These are phyloP conservation scores for Nosema muscidifuracis DNA, from an alignment of 371 early-diverging fungal genomes.

Conservation along the genomic window DNA sequence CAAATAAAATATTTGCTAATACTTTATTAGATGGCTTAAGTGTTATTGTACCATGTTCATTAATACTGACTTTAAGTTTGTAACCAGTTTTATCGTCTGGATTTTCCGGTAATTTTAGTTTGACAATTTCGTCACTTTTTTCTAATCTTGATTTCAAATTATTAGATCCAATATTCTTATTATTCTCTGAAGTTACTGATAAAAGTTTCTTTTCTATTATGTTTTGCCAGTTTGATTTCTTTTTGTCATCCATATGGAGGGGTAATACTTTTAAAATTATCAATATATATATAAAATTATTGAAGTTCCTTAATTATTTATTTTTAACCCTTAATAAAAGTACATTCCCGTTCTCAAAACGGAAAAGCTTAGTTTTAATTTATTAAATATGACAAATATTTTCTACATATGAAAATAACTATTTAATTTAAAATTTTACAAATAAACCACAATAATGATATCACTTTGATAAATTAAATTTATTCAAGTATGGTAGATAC, in stretches of 20 bases:
- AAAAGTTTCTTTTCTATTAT: background rate
- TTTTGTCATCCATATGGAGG: background rate
- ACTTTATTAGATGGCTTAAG: slow-evolving; percentile 46
- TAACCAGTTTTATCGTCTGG: background rate
- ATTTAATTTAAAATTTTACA: no score
- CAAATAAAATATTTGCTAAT: slow-evolving; percentile 19
- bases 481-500: no score
- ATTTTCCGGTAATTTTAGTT: background rate
- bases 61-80: slow-evolving; percentile 39
- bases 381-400: no score
- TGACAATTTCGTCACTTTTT: background rate
- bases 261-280: no score
- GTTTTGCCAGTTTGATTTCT: background rate
- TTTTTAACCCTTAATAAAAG: no score
- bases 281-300: no score
- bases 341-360: no score
- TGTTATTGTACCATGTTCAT: slow-evolving; percentile 15
- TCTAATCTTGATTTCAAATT: background rate
- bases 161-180: background rate
- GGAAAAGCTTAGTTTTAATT: no score
- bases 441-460: no score
- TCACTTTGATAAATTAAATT: no score
- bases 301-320: no score
- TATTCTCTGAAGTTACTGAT: background rate
- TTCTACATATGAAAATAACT: no score